These are phyloP conservation scores for Taphrina wiesneri DNA, from an alignment of 1,139 yeast genomes.

Conservation along the genomic window DNA sequence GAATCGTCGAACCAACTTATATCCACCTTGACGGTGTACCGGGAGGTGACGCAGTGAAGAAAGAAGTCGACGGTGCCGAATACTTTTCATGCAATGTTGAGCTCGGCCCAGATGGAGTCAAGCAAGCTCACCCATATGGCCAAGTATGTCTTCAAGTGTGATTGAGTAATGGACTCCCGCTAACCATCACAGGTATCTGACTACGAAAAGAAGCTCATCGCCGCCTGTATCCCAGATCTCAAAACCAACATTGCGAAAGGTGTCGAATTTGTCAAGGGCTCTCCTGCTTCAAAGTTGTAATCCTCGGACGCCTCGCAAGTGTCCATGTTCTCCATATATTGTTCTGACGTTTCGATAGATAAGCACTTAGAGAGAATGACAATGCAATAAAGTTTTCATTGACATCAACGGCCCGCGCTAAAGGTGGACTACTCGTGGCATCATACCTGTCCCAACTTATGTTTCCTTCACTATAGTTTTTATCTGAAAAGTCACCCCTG, in stretches of 20 bases:
- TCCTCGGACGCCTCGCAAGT: conserved; percentile 6
- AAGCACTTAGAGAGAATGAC: conserved; percentile 9
- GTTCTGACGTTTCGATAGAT: neutral
- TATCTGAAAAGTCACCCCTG: conserved; percentile 70
- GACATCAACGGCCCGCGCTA: conserved; percentile 1
- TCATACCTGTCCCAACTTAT: neutral
- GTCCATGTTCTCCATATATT: conserved; percentile 1
- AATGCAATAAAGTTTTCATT: neutral
- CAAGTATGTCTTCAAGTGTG: neutral
- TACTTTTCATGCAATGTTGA: conserved; percentile 92
- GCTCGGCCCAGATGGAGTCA: conserved; percentile 54
- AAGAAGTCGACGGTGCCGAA: conserved; percentile 71
- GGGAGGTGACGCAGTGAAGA: conserved; percentile 65
- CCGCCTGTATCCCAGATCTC: conserved; percentile 49
- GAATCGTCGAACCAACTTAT: conserved; percentile 57
- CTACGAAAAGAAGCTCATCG: conserved; percentile 72
- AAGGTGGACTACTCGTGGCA: neutral
- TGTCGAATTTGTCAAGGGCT: conserved; percentile 29
- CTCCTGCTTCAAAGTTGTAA: conserved; percentile 33
- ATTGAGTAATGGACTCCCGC: neutral
- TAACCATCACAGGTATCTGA: conserved; percentile 59
- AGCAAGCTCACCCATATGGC: conserved; percentile 32
- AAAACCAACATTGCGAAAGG: conserved; percentile 73
- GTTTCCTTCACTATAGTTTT: conserved; percentile 50
- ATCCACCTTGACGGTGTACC: conserved; percentile 53